Conservation (phyloP, 805 yeast species). For the Ogataea methanolica region DNA sequence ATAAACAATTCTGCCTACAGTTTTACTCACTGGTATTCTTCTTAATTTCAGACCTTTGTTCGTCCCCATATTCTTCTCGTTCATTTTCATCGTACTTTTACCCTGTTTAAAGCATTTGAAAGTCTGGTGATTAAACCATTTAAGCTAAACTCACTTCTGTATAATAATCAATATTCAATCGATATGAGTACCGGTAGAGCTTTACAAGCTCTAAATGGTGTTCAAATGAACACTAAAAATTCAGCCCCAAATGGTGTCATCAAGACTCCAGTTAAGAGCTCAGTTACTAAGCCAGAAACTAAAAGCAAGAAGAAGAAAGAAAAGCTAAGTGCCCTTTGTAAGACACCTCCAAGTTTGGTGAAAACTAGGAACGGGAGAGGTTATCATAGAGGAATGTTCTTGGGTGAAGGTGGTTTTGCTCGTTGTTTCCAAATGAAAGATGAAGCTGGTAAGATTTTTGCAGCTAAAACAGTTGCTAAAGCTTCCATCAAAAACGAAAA, state of each 20-base stretch:
- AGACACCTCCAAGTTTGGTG: slow-evolving; percentile 94
- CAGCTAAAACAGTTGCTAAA: slow-evolving; percentile 97
- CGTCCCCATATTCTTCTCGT: too few species aligned
- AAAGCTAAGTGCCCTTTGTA: slow-evolving; percentile 84
- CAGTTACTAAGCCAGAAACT: slow-evolving; percentile 29
- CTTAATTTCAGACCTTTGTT: too few species aligned
- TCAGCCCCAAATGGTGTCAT: slow-evolving; percentile 21
- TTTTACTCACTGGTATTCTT: too few species aligned
- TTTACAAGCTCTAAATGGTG: slow-evolving; percentile 50
- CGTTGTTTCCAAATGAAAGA: slow-evolving; percentile 97
- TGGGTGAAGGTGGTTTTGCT: slow-evolving; percentile 99
- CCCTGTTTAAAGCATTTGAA: too few species aligned
- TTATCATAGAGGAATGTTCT: slow-evolving; percentile 81
- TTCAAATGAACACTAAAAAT: slow-evolving; percentile 46
- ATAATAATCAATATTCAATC: too few species aligned
- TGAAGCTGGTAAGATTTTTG: slow-evolving; percentile 78
- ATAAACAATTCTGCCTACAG: too few species aligned
- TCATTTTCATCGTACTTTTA: too few species aligned
- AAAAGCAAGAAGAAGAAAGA: slow-evolving; percentile 69
- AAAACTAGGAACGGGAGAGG: slow-evolving; percentile 83
- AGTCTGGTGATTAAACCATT: too few species aligned
- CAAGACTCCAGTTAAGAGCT: slow-evolving; percentile 37
- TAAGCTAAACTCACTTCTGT: too few species aligned
- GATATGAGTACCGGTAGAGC: slow-evolving; percentile 34
- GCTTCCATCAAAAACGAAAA: slow-evolving; percentile 88